These are phyloP conservation scores for Coccomyxa subellipsoidea DNA, from an alignment of 163 green algal genomes.

Conservation along the genomic window DNA sequence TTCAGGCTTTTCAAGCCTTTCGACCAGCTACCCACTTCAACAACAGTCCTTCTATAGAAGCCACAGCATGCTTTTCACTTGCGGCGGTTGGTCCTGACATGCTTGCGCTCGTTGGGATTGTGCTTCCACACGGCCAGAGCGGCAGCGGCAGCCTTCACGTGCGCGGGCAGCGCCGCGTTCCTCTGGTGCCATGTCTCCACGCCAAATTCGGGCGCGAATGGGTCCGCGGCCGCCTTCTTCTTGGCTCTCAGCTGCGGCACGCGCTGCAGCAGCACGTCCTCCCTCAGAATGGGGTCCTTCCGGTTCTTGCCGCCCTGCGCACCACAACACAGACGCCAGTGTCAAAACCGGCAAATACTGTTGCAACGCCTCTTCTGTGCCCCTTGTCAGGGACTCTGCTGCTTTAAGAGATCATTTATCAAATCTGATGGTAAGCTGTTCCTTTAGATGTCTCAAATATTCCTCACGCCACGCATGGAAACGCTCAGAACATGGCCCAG, in stretches of 20 bases:
- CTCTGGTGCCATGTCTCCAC: slow-evolving; percentile 30
- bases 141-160: slow-evolving; percentile 41
- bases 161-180: slow-evolving; percentile 17
- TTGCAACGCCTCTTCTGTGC: no score
- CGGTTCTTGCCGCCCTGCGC: slow-evolving; percentile 59
- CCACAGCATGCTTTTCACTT: not conserved
- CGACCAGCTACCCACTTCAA: no score
- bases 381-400: no score
- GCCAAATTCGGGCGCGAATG: slow-evolving; percentile 72
- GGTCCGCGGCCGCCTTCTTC: slow-evolving; percentile 48
- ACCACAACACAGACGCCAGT: not conserved
- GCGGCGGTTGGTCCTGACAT: slow-evolving; percentile 65
- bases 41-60: no score
- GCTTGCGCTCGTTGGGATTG: slow-evolving; percentile 84
- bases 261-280: slow-evolving; percentile 78
- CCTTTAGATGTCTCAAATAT: no score
- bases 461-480: no score
- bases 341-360: no score
- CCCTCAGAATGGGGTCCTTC: slow-evolving; percentile 74
- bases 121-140: slow-evolving; percentile 67
- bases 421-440: no score
- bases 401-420: no score
- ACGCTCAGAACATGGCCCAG: no score
- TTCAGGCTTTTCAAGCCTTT: no score
- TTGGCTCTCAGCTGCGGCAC: slow-evolving; percentile 35